Evolutionary conservation across 1,284 basidiomycete species (phyloP), one percentile per base, ranked within the genome.

Genomic region (Ceratobasidium sp.): DNA sequence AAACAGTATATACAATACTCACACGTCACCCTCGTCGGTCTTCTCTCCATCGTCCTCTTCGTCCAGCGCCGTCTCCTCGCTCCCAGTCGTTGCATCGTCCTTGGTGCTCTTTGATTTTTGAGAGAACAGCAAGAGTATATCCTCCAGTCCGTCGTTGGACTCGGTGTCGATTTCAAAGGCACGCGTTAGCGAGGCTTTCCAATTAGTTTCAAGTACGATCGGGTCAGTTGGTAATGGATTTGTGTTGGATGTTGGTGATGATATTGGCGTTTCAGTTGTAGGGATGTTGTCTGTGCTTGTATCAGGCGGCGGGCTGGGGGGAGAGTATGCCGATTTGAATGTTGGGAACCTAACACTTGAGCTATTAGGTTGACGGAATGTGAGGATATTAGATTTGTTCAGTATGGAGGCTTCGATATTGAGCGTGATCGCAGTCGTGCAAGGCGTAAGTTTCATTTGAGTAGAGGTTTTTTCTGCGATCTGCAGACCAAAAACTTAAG

Each of bases 91-190:
- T 25, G 57, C 38, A 13, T 64, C 62, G 35, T 53, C 62, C 34
- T 32, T 35, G 27, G 45, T 15, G 38, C 49, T 52, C 57, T 35
- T 64, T 13, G 56, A 34, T 35, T 43, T 42, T 54, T 70, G 56
- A 20, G 49, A 60, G 22, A 58, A 70, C 35, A 70, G 50, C 8
- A 70, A 45, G 22, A 27, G 43, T 22, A 67, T 55, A 25, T 71
- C 70, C 12, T 68, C 68, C 10, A 71, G 43, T 49, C 60, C 70
- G 47, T 71, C 70, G 43, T 71, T 69, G 17, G 54, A 60, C n/a
- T 52, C 60, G 20, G 43, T 52, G 27, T 71, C 70, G 32, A 65
- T 49, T 17, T 57, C 32, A 38, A 69, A 64, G 2, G 70, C 70
- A 20, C 69, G 43, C 15, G 68, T 57, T 13, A 55, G 60, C 25